Conservation (phyloP, 176 grass and related monocot species). For the Pharus latifolius region DNA sequence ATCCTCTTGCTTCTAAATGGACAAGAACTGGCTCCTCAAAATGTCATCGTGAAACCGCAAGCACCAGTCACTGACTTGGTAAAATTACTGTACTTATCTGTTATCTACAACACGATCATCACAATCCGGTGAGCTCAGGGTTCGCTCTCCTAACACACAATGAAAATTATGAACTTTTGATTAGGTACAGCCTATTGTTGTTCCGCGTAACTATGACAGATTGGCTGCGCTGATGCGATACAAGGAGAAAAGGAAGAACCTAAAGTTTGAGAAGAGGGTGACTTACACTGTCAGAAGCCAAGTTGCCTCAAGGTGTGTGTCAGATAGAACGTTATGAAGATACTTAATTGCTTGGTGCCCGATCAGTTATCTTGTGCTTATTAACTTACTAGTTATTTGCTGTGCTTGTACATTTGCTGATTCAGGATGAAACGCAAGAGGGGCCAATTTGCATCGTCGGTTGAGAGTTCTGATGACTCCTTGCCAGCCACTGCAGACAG, state of each 20-base stretch:
- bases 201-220: constrained; percentile 17
- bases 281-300: constrained; percentile 23
- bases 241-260: constrained; percentile 27
- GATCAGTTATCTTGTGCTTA: too few species aligned
- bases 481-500: background rate
- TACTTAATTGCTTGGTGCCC: background rate
- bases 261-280: constrained; percentile 19
- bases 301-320: constrained; percentile 16
- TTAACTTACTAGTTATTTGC: background rate
- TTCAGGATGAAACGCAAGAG: constrained; percentile 30
- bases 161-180: background rate
- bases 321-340: too few species aligned
- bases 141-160: background rate
- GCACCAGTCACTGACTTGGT: constrained; percentile 8
- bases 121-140: too few species aligned
- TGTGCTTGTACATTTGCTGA: background rate
- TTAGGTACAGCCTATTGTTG: background rate
- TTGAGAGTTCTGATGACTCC: background rate
- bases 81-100: background rate
- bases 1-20: constrained; percentile 24
- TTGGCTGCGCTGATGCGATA: constrained; percentile 20
- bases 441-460: constrained; percentile 29
- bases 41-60: background rate
- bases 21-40: constrained; percentile 4
- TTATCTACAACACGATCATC: too few species aligned